These are phyloP conservation scores for Diaporthe vexans DNA, from an alignment of 2,329 filamentous ascomycete genomes.

Conservation along the genomic window DNA sequence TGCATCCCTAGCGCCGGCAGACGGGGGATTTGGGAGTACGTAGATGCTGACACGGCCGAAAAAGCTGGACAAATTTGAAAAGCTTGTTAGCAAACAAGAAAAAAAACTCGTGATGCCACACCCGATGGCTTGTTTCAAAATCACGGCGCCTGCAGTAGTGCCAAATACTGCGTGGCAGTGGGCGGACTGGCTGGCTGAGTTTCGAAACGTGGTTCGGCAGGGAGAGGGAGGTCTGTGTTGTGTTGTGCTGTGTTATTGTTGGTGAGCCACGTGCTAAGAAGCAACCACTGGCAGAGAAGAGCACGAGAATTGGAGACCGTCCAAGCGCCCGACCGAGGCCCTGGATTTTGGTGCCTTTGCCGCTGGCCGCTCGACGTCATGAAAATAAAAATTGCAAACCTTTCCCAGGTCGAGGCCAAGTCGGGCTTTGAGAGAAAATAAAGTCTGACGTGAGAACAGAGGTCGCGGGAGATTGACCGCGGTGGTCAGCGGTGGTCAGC, in stretches of 20 bases:
- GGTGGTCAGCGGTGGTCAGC: neutral
- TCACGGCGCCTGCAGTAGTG: conserved; percentile 17
- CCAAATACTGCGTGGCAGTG: neutral
- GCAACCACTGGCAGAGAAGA: neutral
- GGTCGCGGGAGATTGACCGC: neutral
- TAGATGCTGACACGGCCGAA: neutral
- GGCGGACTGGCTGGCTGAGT: neutral
- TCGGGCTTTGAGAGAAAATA: neutral
- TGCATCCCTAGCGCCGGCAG: conserved; percentile 28
- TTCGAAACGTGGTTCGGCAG: conserved; percentile 14
- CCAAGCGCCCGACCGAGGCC: conserved; percentile 3
- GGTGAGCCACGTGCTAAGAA: neutral
- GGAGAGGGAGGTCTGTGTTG: conserved; percentile 20
- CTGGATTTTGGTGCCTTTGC: neutral
- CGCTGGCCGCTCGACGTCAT: neutral
- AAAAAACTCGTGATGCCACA: conserved; percentile 9
- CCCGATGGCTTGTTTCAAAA: conserved; percentile 31
- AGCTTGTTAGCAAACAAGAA: neutral
- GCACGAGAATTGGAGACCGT: neutral
- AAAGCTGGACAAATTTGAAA: neutral
- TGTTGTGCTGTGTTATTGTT: neutral
- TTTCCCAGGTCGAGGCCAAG: neutral
- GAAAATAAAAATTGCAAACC: neutral
- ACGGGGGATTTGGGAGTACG: neutral
- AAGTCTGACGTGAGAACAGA: conserved; percentile 18